A percentile compares a stretch with the other conserved stretches of the same genome.
phyloP scores from a whole-genome alignment of 2,329 filamentous ascomycete genomes.

The Neofusicoccum umdonicola region DNA sequence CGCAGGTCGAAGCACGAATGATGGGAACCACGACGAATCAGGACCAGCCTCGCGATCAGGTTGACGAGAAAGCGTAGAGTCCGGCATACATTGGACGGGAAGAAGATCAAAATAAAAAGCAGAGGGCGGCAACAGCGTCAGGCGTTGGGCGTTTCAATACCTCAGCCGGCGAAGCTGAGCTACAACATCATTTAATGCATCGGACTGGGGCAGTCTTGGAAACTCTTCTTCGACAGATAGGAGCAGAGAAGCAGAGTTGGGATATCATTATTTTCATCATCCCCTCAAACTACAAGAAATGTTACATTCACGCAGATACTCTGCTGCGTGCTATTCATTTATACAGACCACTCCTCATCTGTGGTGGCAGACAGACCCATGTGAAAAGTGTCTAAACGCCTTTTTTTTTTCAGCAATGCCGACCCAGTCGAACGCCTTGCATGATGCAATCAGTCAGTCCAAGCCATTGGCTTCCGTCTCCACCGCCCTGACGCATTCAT shows the following conservation, averaged over 20 bases:
- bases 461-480: too few species aligned
- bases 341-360: constrained; percentile 2
- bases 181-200: background rate
- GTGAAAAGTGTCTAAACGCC: constrained; percentile 2
- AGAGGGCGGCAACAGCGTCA: background rate
- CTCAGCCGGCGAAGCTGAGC: constrained; percentile 1
- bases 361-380: background rate
- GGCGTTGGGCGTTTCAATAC: constrained; percentile 9
- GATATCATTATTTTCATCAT: background rate
- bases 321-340: background rate
- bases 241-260: background rate
- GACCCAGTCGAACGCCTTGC: constrained; percentile 3
- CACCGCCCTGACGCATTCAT: too few species aligned
- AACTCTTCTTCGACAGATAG: background rate
- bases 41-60: background rate
- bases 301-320: background rate
- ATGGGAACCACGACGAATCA: too few species aligned
- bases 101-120: background rate
- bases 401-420: background rate
- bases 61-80: background rate
- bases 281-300: background rate
- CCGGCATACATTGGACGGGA: background rate
- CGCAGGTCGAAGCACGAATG: background rate
- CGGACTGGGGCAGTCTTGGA: background rate
- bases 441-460: background rate